Base-by-base conservation (phyloP, 1,139 yeast genomes). In the Wickerhamomyces sp. region DNA sequence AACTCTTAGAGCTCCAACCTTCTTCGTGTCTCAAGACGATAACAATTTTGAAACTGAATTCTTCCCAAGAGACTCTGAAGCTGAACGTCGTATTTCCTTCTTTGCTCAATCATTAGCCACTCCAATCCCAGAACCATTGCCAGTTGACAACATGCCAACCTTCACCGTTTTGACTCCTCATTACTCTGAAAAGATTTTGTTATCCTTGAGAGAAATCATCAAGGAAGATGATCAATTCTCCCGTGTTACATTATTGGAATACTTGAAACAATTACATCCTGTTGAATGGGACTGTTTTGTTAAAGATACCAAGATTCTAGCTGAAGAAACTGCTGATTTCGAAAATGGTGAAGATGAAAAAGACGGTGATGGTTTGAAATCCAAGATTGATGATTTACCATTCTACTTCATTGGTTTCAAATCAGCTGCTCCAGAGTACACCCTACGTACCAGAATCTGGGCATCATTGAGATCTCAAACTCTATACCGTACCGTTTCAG, bases 251-350 rank as follows among this genome's bases (percentile, higher is more conserved):
- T 75, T 93, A 58, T 78, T 93, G 67, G 99, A 93, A 73, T 93
- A 93, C 68, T 81, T 93, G 76, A 93, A 93, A 71, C 99, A 93
- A 74, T 78, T 93, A 62, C 98, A 93, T 67, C 98, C 98, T 43
- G 95, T 93, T 56, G 99, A 93, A 73, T 93, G 99, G 99, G 99
- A 93, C 59, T 91, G 98, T 71, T 93, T 93, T 61, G 99, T 93
- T 55, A 93, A 93, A 73, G 99, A 93, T 69, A 93, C 99, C 49
- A 93, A 93, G 79, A 91, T 93, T 66, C 78, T 93, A 65, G 97
- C 99, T 51, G 99, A 93, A 70, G 99, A 94, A 74, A 87, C 95
- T 54, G 93, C 93, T 61, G 91, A 91, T 36, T 85, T 77, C 58
- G 90, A 84, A 64, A 78, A 83, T 53, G 85, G 78, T 37, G 82